Evolutionary conservation across 768 basidiomycete species (phyloP).

Genomic region (Russula ochroleuca): DNA sequence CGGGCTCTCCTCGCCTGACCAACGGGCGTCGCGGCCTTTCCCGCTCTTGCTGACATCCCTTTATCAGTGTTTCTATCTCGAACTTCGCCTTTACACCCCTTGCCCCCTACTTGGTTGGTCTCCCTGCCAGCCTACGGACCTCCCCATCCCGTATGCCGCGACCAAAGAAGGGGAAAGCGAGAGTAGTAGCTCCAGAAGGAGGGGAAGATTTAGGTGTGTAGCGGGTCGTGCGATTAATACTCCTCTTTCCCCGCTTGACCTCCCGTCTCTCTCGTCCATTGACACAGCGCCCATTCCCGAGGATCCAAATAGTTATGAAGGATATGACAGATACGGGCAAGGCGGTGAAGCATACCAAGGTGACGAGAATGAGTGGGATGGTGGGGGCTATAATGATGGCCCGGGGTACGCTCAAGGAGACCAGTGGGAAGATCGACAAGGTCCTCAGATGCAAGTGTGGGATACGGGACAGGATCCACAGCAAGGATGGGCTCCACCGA

Average conservation of each 20-base stretch:
- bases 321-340: neutral
- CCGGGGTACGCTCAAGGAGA: conserved; percentile 8
- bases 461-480: conserved; percentile 12
- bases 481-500: neutral
- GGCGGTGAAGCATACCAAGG: conserved; percentile 1
- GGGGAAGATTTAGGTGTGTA: conserved; percentile 24
- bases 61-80: neutral
- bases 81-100: neutral
- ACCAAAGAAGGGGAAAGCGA: conserved; percentile 26
- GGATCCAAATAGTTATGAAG: conserved; percentile 10
- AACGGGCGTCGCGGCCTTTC: neutral
- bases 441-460: conserved; percentile 1
- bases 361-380: conserved; percentile 3
- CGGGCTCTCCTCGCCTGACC: neutral
- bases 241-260: conserved; percentile 13
- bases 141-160: conserved; percentile 12
- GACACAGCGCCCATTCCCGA: conserved; percentile 25
- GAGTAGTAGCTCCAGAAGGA: conserved; percentile 11
- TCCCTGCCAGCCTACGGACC: neutral
- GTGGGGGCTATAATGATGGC: conserved; percentile 13
- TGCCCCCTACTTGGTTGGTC: neutral
- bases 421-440: conserved; percentile 12
- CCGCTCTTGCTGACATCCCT: neutral
- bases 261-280: neutral
- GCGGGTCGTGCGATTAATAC: conserved; percentile 7